phyloP scores from a whole-genome alignment of 495 filamentous ascomycete genomes.

The Barbatosphaeria neglecta region DNA sequence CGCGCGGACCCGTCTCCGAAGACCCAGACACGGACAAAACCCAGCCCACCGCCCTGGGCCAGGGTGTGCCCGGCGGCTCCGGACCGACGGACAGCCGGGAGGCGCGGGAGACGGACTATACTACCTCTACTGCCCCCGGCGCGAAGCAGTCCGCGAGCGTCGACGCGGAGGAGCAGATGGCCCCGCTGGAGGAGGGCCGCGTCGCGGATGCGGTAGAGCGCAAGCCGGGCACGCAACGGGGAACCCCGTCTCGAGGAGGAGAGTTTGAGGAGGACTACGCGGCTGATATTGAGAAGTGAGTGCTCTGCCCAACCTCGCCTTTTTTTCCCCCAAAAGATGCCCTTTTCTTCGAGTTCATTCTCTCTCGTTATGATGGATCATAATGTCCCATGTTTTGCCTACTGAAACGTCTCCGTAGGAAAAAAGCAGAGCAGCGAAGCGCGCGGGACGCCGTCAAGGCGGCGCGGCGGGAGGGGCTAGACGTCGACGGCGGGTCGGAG shows the following conservation, averaged over 20 bases:
- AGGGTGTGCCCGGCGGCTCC: slow-evolving; percentile 20
- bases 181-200: slow-evolving; percentile 39
- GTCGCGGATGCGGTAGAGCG: slow-evolving; percentile 38
- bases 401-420: slow-evolving; percentile 5
- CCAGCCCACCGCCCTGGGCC: slow-evolving; percentile 21
- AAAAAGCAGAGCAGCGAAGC: slow-evolving; percentile 19
- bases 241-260: neutral
- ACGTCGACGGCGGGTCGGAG: slow-evolving; percentile 10
- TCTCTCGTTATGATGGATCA: neutral
- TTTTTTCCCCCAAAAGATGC: too few relatives aligned
- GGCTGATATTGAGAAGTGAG: slow-evolving; percentile 27
- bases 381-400: neutral
- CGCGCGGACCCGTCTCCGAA: slow-evolving; percentile 11
- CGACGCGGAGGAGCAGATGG: slow-evolving; percentile 44
- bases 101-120: slow-evolving; percentile 5
- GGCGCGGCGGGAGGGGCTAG: slow-evolving; percentile 12
- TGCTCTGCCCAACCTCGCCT: too few relatives aligned
- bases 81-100: slow-evolving; percentile 10
- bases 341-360: too few relatives aligned
- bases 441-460: slow-evolving; percentile 19
- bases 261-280: slow-evolving; percentile 20
- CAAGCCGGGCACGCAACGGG: slow-evolving; percentile 16
- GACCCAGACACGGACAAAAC: slow-evolving; percentile 9
- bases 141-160: slow-evolving; percentile 19
- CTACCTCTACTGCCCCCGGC: neutral